Base-by-base conservation (phyloP, 352 stramenopile genomes). In the Ochromonadaceae sp. region DNA sequence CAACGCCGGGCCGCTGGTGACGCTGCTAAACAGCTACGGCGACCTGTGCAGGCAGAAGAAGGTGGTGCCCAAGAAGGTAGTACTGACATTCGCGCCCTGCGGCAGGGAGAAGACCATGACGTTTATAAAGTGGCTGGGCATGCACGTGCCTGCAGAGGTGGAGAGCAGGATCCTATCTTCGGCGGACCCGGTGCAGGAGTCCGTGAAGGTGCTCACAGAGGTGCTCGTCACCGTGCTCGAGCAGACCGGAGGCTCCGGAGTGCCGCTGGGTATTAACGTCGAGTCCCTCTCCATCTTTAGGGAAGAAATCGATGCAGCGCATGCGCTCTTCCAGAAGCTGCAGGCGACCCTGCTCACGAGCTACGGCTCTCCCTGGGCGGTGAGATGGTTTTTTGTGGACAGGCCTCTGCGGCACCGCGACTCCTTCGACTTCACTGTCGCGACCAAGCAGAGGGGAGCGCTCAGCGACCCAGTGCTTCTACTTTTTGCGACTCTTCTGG, bases 41-140 rank as follows among this genome's bases (percentile, higher is more conserved):
- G 67, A 66, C 14, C n/a, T 74, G 2, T 80, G 74, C 58, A 68
- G 66, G 38, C 26, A 66, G 55, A 35, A 67, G 14, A 70, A 69
- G 4, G 28, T 79, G 0, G 32, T 59, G 10, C 74, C 74, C 0
- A 65, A 67, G 57, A 81, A 81, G 61, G 66, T 81, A 14, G 59
- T 81, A 0, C 46, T 81, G 14, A 81, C 75, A 2, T 81, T 81
- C 65, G 72, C 72, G 36, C 75, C 75, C 30, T 75, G 73, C 12
- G 68, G 59, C 25, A 26, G 74, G 42, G 43, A 59, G 1, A 81
- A 81, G 41, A 80, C 75, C 14, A 74, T 81, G 68, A 68, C 56
- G 43, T 81, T 81, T 61, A 67, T 81, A 22, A 80, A 81, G 47
- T 81, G 75, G 75, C 46, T 81, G 20, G 75, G 75, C 14, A 72